Evolutionary conservation across 2,329 filamentous ascomycete genomes (phyloP).

Genomic region (Botrytis byssoidea): DNA sequence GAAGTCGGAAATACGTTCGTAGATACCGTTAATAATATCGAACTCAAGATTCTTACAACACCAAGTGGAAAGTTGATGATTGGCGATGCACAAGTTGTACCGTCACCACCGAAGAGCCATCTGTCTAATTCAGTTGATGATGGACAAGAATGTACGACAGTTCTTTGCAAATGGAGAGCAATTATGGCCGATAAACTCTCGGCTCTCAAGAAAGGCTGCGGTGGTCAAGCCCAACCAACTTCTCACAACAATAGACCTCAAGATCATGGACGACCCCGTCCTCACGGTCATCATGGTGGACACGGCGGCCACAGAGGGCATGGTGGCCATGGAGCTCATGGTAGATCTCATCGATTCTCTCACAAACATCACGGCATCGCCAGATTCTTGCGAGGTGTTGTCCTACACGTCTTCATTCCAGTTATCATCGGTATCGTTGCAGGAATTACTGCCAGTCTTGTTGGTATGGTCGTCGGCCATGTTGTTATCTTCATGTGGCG

Average conservation of each 20-base stretch:
- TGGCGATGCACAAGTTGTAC: constrained; percentile 43
- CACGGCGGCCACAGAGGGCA: constrained; percentile 29
- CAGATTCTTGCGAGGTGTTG: constrained; percentile 53
- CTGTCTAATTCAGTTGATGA: constrained; percentile 35
- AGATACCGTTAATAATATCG: constrained; percentile 53
- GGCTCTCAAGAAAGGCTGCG: constrained; percentile 38
- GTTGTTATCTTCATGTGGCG: constrained; percentile 60
- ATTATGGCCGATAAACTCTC: constrained; percentile 48
- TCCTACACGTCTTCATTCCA: constrained; percentile 64
- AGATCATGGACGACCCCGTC: constrained; percentile 23
- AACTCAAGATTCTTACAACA: constrained; percentile 61
- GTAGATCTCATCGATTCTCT: constrained; percentile 37
- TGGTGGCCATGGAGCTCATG: constrained; percentile 27
- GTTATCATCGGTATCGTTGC: constrained; percentile 67
- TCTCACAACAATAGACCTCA: constrained; percentile 24
- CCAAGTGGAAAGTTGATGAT: constrained; percentile 56
- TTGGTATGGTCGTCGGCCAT: constrained; percentile 66
- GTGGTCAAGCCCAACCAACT: constrained; percentile 30
- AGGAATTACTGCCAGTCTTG: constrained; percentile 63
- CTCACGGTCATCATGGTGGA: constrained; percentile 32
- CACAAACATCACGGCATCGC: constrained; percentile 45
- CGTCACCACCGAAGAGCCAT: constrained; percentile 31
- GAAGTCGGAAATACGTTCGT: constrained; percentile 58
- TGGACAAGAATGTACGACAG: constrained; percentile 44
- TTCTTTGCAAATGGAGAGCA: constrained; percentile 56